phyloP scores from a whole-genome alignment of 2,329 filamentous ascomycete species.

The Onygenales sp. region DNA sequence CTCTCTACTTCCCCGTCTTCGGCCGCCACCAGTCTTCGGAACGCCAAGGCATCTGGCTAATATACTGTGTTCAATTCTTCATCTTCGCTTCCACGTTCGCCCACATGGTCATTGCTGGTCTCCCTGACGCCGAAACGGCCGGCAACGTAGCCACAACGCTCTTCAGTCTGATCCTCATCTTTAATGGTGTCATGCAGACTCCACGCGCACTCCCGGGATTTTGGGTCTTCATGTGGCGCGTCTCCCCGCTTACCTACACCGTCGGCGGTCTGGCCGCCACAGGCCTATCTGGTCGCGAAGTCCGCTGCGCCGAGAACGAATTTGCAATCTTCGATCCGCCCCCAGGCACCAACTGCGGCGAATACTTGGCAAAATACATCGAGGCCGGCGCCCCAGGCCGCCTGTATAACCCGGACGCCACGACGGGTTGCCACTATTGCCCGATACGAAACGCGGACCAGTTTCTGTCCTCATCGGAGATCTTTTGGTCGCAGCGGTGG shows the following conservation, averaged over 20 bases:
- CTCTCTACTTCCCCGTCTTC: conserved; percentile 74
- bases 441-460: conserved; percentile 29
- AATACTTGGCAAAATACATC: conserved; percentile 50
- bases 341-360: conserved; percentile 45
- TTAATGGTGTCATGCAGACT: conserved; percentile 61
- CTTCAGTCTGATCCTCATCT: conserved; percentile 64
- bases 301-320: conserved; percentile 62
- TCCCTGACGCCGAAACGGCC: conserved; percentile 65
- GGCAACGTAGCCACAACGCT: conserved; percentile 67
- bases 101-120: conserved; percentile 64
- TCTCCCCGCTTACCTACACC: conserved; percentile 76
- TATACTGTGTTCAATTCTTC: conserved; percentile 66
- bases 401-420: conserved; percentile 42
- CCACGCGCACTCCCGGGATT: conserved; percentile 58
- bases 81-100: conserved; percentile 76
- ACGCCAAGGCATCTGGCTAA: conserved; percentile 69
- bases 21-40: conserved; percentile 52
- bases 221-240: conserved; percentile 77
- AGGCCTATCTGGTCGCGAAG: conserved; percentile 56
- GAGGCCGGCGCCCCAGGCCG: conserved; percentile 39
- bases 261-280: conserved; percentile 62
- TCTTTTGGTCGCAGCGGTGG: conserved; percentile 53
- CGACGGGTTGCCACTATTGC: conserved; percentile 43
- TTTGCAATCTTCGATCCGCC: conserved; percentile 57
- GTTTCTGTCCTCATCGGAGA: conserved; percentile 36